Evolutionary conservation across 495 filamentous ascomycete species (phyloP), one percentile per base, ranked within the genome.

Genomic region (Neurospora sp.): DNA sequence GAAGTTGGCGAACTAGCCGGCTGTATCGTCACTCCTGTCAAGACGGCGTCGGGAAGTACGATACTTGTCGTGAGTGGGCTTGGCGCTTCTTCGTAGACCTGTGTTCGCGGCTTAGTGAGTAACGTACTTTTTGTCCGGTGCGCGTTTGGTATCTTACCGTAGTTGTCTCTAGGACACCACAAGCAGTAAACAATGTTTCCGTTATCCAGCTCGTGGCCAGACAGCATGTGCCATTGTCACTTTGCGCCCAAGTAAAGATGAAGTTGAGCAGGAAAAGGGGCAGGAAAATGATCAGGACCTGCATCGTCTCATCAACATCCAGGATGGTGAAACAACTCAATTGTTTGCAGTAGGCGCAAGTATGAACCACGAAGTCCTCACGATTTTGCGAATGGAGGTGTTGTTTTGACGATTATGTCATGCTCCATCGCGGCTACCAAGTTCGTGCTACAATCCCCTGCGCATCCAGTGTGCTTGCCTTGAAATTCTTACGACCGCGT

Each of bases 1-100:
- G 75, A 75, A 7, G 75, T 70, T 35, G 76, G 75, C 3, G 75
- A 78, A 44, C 73, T 74, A 14, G 73, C 69, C 5, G 76, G 70
- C 37, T 78, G 75, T 12, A 78, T 48, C 22, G 75, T 76, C 38
- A 78, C 69, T 45, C 69, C 72, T 39, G 72, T 75, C 14, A 78
- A 59, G 8, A 71, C 39, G 39, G 65, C 73, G 27, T 74, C 68
- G 27, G 70, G 41, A 14, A 78, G 65, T 12, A 74, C 44, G 7
- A 78, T 70, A 70, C 41, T 73, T 7, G 76, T 78, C 9, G 69
- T 40, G 38, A 73, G 6, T 20, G 44, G 37, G 31, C 44, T 40
- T 8, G 68, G 69, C 35, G 22, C 44, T 31, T 71, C 42, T n/a
- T 75, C 71, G 41, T 53, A 61, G 40, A 73, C 17, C 48, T 74